Base-by-base conservation (phyloP, 805 yeast genomes). In the Cephaloascus albidus region DNA sequence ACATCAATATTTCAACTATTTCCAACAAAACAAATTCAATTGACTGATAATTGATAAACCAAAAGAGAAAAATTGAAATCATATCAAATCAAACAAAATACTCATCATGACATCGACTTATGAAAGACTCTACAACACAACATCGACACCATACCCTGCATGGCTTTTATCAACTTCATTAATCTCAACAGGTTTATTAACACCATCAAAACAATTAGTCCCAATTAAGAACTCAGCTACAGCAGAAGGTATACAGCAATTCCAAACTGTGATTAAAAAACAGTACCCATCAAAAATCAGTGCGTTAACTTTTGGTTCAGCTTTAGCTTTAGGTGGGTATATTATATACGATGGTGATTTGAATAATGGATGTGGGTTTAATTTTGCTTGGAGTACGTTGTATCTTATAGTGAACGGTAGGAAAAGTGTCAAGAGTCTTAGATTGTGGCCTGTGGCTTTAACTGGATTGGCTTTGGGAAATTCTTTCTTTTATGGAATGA, bases 321-420 rank as follows among this genome's bases (percentile, higher is more conserved):
- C 84, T 31, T 61, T 74, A 41, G 77, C 77, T 1, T 55, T 81
- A 16, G 90, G 90, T 19, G 78, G 85, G 3, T 82, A 76, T 65
- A 81, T 88, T 65, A 72, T 82, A 33, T 68, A 68, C 45, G 96
- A 88, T 53, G 81, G 85, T 14, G 96, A 87, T 51, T 59, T 76
- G 17, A 70, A 72, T 36, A 79, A 84, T 58, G 96, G 95, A 3
- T 70, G 90, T 1, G 96, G 95, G 0, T 82, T 88, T 51, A 64
- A 73, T 4, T 67, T 76, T 49, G 94, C 93, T 2, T 89, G 96
- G 96, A 76, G 85, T 5, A 56, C 83, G 5, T 58, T 88, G 42
- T 89, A 85, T 51, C 53, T 81, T 42, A 54, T 88, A 10, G 85
- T 81, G 14, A 85, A 85, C 52, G 86, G 87, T 1, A 70, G 68